These are phyloP conservation scores for Saraca asoca DNA, from an alignment of 331 rosid species.

Conservation along the genomic window DNA sequence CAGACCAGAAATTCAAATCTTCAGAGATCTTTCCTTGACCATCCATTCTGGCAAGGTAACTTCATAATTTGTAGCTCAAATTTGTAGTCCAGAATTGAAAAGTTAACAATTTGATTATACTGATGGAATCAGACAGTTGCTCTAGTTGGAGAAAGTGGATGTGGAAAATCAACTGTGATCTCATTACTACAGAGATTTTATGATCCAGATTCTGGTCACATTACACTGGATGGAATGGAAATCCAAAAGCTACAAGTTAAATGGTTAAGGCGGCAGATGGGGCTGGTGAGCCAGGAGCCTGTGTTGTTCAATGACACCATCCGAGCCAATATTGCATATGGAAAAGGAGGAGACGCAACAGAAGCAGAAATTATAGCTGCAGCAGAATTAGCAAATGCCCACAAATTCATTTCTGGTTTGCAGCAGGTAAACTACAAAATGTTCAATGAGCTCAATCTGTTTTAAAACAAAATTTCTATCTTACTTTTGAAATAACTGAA, in stretches of 20 bases:
- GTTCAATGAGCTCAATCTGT: slow-evolving; percentile 4
- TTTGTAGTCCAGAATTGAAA: no score
- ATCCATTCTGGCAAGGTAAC: slow-evolving; percentile 83
- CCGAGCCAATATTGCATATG: slow-evolving; percentile 58
- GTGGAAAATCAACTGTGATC: slow-evolving; percentile 70
- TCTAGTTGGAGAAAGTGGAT: slow-evolving; percentile 78
- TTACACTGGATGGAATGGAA: slow-evolving; percentile 61
- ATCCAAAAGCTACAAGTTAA: slow-evolving; percentile 50
- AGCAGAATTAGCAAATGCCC: slow-evolving; percentile 60
- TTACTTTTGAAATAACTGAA: no score
- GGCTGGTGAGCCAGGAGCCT: slow-evolving; percentile 65
- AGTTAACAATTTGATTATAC: not conserved
- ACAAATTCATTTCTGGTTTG: slow-evolving; percentile 50
- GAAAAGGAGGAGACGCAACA: slow-evolving; percentile 51
- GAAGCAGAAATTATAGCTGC: slow-evolving; percentile 58
- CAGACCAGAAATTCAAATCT: slow-evolving; percentile 74
- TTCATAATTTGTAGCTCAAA: not conserved
- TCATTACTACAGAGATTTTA: slow-evolving; percentile 65
- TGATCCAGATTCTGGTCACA: slow-evolving; percentile 65
- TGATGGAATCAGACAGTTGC: slow-evolving; percentile 53
- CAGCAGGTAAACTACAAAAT: slow-evolving; percentile 37
- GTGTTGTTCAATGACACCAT: slow-evolving; percentile 61
- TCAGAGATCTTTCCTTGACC: slow-evolving; percentile 67
- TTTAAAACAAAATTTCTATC: no score
- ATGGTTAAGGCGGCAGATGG: slow-evolving; percentile 65